phyloP scores from a whole-genome alignment of 768 basidiomycete species.

The Leccinum olivaceopallidum region DNA sequence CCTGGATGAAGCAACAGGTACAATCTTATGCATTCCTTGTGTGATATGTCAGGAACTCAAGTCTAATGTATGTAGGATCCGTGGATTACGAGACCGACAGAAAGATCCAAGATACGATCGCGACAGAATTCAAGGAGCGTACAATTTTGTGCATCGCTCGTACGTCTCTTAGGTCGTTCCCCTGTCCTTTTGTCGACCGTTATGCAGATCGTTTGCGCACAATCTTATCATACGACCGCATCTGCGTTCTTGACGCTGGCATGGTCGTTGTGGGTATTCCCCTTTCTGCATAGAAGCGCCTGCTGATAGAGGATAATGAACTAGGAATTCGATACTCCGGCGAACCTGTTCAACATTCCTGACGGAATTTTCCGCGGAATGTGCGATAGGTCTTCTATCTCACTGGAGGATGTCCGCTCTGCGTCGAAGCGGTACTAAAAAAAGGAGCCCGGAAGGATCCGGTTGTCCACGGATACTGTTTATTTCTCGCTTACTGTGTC shows the following conservation, averaged over 20 bases:
- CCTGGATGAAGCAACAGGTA: slow-evolving; percentile 87
- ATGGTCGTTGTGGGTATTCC: slow-evolving; percentile 57
- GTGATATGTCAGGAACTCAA: background rate
- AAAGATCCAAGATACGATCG: slow-evolving; percentile 90
- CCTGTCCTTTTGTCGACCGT: slow-evolving; percentile 1
- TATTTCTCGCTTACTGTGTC: too few relatives aligned
- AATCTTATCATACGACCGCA: slow-evolving; percentile 85
- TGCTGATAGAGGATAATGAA: background rate
- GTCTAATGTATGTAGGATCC: slow-evolving; percentile 48
- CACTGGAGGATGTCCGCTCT: slow-evolving; percentile 62
- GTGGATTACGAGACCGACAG: slow-evolving; percentile 89
- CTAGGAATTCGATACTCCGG: slow-evolving; percentile 82
- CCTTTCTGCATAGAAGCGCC: background rate
- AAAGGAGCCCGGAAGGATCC: background rate
- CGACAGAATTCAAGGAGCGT: slow-evolving; percentile 77
- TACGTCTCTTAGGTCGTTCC: slow-evolving; percentile 37
- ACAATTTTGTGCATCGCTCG: slow-evolving; percentile 89
- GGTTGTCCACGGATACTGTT: background rate
- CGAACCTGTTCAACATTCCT: slow-evolving; percentile 53
- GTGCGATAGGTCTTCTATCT: slow-evolving; percentile 82
- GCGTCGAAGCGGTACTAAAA: slow-evolving; percentile 26
- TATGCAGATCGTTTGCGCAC: slow-evolving; percentile 76
- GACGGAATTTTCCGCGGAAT: slow-evolving; percentile 81
- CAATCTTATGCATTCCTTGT: background rate
- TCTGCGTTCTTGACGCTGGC: slow-evolving; percentile 85